Evolutionary conservation across 2,329 filamentous ascomycete species (phyloP), one percentile per base, ranked within the genome.

Genomic region (Coniochaeta pulveracea): DNA sequence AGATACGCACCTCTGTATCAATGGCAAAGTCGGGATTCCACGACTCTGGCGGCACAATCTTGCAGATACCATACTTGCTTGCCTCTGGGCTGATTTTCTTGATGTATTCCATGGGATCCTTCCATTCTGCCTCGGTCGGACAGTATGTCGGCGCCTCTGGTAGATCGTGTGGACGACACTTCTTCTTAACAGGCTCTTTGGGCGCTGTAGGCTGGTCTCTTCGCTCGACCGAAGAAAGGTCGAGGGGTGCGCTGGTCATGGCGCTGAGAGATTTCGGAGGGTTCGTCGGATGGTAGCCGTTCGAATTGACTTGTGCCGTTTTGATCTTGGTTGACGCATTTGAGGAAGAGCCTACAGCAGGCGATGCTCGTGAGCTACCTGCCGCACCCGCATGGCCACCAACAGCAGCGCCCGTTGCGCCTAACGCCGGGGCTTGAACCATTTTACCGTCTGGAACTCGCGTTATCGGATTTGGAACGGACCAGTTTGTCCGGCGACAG

Each of bases 21-120:
- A 98, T 93, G 26, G 88, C 88, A 55, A 98, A 96, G 11, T 85
- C 71, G 6, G 91, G 91, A 49, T 93, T 89, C 91, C 91, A 98
- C 21, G 71, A 77, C 41, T 91, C 85, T 1, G 91, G 91, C 5
- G 91, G 91, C 36, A 98, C 83, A 40, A 98, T 85, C 58, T 95
- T 94, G 69, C 86, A 88, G 34, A 98, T 83, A 33, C 91, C 91
- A 57, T 83, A 96, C 47, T 88, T 76, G 43, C 70, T 74, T 16
- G 85, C 91, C 53, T 95, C 86, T 1, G 85, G 78, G 1, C 79
- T 69, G 45, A 98, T 95, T 57, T 89, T 95, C 52, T 79, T 79
- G 47, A 98, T 88, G 51, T 95, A 98, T 47, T 83, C 82, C 51
- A 94, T 78, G 0, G 91, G 91, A 48, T 98, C 88, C 49, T 80